These are phyloP conservation scores for Pseudogymnoascus sp. DNA, from an alignment of 2,329 filamentous ascomycete genomes.

Conservation along the genomic window DNA sequence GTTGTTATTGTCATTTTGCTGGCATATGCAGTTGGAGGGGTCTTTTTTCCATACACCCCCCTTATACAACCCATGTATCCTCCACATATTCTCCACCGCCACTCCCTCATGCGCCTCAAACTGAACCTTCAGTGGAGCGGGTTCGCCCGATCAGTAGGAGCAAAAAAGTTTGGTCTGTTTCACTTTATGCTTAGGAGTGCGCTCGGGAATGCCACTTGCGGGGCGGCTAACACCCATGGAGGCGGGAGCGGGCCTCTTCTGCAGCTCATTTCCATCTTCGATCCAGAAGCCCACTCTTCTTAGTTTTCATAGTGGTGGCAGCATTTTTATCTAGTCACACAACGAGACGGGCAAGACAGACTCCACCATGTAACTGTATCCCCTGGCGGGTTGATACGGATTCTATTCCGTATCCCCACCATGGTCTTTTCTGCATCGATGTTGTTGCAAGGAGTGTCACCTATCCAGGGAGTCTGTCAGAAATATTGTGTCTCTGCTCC, in stretches of 20 bases:
- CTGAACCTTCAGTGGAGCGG: neutral
- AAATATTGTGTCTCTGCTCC: slow-evolving; percentile 4
- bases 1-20: neutral
- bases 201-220: neutral
- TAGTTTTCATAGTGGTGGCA: neutral
- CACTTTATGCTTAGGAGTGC: neutral
- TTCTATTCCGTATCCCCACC: slow-evolving; percentile 1
- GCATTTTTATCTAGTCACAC: neutral
- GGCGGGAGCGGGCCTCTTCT: neutral
- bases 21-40: neutral
- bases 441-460: neutral
- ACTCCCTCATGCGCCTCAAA: neutral
- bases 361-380: neutral
- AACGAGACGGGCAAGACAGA: neutral
- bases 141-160: neutral
- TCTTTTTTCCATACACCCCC: neutral
- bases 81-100: neutral
- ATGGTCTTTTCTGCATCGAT: neutral
- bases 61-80: neutral
- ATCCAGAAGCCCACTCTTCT: neutral
- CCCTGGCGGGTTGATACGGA: neutral
- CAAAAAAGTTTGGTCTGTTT: neutral
- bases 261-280: slow-evolving; percentile 1
- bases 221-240: neutral
- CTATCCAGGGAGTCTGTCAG: neutral